These are phyloP conservation scores for Prasinococcaceae sp. DNA, from an alignment of 139 green algal species.

Conservation along the genomic window DNA sequence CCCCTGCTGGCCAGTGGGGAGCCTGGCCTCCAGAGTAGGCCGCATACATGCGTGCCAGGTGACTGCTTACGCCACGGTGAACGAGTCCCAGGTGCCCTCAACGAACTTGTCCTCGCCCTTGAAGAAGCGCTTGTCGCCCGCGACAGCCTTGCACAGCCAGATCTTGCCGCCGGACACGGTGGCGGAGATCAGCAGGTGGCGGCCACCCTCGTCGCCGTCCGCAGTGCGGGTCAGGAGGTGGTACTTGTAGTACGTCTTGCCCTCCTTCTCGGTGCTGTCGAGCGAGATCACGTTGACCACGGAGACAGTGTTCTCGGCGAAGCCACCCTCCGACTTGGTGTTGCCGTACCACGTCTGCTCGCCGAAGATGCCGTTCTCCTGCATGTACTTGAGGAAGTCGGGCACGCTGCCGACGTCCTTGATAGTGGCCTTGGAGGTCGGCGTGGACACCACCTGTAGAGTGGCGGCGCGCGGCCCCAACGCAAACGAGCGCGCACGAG, in stretches of 20 bases:
- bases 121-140: slow-evolving; percentile 92
- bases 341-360: slow-evolving; percentile 31
- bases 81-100: slow-evolving; percentile 44
- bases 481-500: not conserved
- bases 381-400: slow-evolving; percentile 62
- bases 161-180: slow-evolving; percentile 72
- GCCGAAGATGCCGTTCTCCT: slow-evolving; percentile 8
- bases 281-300: slow-evolving; percentile 68
- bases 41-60: too few species aligned
- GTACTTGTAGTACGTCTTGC: slow-evolving; percentile 92
- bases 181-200: slow-evolving; percentile 85
- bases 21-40: too few species aligned
- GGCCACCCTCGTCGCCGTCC: slow-evolving; percentile 91
- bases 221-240: slow-evolving; percentile 61
- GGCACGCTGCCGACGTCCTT: slow-evolving; percentile 64
- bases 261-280: slow-evolving; percentile 71
- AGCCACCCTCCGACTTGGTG: slow-evolving; percentile 79
- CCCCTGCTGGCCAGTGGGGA: too few species aligned
- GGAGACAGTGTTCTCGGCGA: slow-evolving; percentile 64
- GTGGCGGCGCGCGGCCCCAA: slow-evolving; percentile 49
- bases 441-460: slow-evolving; percentile 53
- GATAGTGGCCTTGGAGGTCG: slow-evolving; percentile 62
- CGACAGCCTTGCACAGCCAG: slow-evolving; percentile 71
- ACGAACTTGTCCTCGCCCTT: slow-evolving; percentile 67
- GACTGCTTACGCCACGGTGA: slow-evolving; percentile 66